Evolutionary conservation across 768 basidiomycete genomes (phyloP).

Genomic region (Mycena alexandri): DNA sequence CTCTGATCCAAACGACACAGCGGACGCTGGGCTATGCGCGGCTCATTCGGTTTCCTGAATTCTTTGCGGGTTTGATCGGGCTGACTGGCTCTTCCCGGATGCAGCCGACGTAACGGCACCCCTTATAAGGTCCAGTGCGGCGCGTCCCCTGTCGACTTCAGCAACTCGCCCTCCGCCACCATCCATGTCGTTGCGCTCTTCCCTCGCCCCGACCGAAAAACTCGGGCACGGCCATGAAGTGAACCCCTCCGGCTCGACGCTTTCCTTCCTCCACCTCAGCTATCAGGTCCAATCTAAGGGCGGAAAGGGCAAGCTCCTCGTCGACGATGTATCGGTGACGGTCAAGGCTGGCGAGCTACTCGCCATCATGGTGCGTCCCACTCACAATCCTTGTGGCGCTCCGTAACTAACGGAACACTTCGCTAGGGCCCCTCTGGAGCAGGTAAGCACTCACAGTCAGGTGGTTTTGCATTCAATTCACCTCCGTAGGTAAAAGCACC

Average conservation of each 20-base stretch:
- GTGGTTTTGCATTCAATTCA: neutral
- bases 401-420: slow-evolving; percentile 12
- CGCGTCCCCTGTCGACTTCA: neutral
- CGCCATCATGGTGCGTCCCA: slow-evolving; percentile 56
- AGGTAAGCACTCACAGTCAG: slow-evolving; percentile 40
- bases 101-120: neutral
- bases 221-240: neutral
- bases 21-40: too few species aligned
- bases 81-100: neutral
- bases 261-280: slow-evolving; percentile 51
- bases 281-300: slow-evolving; percentile 47
- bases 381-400: neutral
- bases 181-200: neutral
- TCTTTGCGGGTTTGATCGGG: too few species aligned
- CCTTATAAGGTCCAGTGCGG: neutral
- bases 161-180: neutral
- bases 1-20: too few species aligned
- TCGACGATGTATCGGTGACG: slow-evolving; percentile 57
- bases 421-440: slow-evolving; percentile 60
- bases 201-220: neutral
- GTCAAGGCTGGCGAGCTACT: slow-evolving; percentile 55
- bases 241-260: slow-evolving; percentile 40
- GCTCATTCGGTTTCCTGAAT: too few species aligned
- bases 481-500: slow-evolving; percentile 55
- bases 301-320: slow-evolving; percentile 45